Percentiles rank a stretch among this genome's conserved stretches.
phyloP scores from a whole-genome alignment of 1,139 yeast genomes.

The Taphrina pruni region DNA sequence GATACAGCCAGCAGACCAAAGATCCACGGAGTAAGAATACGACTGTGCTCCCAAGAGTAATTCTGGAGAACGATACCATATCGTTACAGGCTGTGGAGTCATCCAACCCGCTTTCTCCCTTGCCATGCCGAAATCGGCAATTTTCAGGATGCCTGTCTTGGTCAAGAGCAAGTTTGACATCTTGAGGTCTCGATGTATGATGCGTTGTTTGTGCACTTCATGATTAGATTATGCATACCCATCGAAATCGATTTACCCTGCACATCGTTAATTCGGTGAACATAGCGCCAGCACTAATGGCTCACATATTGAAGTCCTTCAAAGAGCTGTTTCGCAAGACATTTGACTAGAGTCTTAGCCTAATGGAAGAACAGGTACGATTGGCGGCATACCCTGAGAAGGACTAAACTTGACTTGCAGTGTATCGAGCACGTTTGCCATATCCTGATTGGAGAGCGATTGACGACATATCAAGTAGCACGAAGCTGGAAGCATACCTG shows the following conservation, averaged over 20 bases:
- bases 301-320: conserved; percentile 68
- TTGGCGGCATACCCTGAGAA: conserved; percentile 35
- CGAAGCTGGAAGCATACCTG: conserved; percentile 44
- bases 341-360: conserved; percentile 50
- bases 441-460: conserved; percentile 40
- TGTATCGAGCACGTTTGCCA: conserved; percentile 43
- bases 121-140: conserved; percentile 66
- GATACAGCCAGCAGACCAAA: conserved; percentile 66
- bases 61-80: conserved; percentile 58
- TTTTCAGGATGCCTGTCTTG: conserved; percentile 59
- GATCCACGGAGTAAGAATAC: conserved; percentile 62
- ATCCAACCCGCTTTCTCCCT: conserved; percentile 45
- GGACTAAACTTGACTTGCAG: conserved; percentile 37
- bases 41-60: conserved; percentile 61
- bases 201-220: conserved; percentile 27
- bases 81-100: conserved; percentile 50
- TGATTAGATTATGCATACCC: not conserved
- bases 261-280: not conserved
- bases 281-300: not conserved
- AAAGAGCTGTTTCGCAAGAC: conserved; percentile 70
- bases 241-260: not conserved
- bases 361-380: no score
- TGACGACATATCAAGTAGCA: conserved; percentile 12
- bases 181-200: conserved; percentile 58
- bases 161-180: conserved; percentile 68